A percentile compares a stretch with the other conserved stretches of the same genome.
phyloP scores from a whole-genome alignment of 2,329 filamentous ascomycete genomes.

The Fusarium fujikuroi region DNA sequence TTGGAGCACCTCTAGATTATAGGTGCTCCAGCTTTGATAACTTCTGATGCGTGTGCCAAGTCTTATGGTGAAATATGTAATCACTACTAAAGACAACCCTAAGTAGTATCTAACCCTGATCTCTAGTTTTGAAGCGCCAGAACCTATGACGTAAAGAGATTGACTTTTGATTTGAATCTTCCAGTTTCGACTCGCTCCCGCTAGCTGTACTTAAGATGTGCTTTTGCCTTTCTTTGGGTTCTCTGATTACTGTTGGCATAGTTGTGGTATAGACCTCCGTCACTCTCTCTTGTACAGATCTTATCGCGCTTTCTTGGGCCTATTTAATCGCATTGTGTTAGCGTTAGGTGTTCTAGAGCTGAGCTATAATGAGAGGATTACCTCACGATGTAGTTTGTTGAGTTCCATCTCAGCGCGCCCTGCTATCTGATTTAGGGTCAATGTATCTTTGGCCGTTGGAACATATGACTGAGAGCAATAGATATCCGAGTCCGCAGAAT shows the following conservation, averaged over 20 bases:
- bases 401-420: not conserved
- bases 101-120: no score
- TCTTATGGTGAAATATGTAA: not conserved
- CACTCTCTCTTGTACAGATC: not conserved
- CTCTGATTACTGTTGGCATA: not conserved
- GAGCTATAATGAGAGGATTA: no score
- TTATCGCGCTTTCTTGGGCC: not conserved
- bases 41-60: no score
- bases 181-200: not conserved
- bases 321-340: no score
- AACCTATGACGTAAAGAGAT: not conserved
- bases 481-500: rapidly evolving
- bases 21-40: no score
- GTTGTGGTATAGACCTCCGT: not conserved
- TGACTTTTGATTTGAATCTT: not conserved
- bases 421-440: not conserved
- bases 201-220: not conserved
- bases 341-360: no score
- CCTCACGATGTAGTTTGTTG: not conserved
- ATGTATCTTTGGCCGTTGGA: not conserved
- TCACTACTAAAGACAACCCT: not conserved
- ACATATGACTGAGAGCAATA: not conserved
- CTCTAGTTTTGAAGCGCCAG: not conserved
- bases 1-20: no score
- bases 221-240: not conserved